These are phyloP conservation scores for Manihot esculenta DNA, from an alignment of 441 rosid genomes.

Conservation along the genomic window DNA sequence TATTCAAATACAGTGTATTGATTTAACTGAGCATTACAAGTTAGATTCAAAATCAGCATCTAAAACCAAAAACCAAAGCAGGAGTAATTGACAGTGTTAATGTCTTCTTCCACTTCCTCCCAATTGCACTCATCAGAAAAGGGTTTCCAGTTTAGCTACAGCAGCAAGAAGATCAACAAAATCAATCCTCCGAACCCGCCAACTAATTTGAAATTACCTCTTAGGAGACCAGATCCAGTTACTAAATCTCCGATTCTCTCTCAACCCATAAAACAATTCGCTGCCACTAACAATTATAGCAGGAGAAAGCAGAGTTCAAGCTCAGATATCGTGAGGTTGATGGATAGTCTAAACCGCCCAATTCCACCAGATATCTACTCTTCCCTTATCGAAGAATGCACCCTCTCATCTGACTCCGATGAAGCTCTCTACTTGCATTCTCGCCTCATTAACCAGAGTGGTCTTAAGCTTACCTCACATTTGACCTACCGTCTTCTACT, in stretches of 20 bases:
- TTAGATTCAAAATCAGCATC: too few relatives aligned
- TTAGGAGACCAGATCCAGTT: slow-evolving; percentile 7
- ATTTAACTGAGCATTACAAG: too few relatives aligned
- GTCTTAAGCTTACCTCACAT: slow-evolving; percentile 28
- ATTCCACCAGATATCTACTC: slow-evolving; percentile 49
- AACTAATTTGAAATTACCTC: neutral
- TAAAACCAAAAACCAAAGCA: neutral
- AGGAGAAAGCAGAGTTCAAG: slow-evolving; percentile 22
- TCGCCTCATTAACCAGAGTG: slow-evolving; percentile 37
- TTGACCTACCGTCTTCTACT: slow-evolving; percentile 49
- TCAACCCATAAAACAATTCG: neutral
- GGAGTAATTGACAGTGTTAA: neutral
- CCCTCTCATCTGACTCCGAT: slow-evolving; percentile 32
- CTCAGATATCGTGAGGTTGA: slow-evolving; percentile 47
- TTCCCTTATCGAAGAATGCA: slow-evolving; percentile 59
- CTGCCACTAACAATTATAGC: neutral
- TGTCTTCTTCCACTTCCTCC: neutral
- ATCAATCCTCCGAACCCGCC: neutral
- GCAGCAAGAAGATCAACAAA: neutral
- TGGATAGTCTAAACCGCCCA: slow-evolving; percentile 51
- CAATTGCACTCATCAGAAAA: neutral
- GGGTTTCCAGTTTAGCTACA: neutral
- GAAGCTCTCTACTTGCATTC: slow-evolving; percentile 45
- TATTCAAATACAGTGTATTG: too few relatives aligned
- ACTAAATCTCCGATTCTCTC: neutral